These are phyloP conservation scores for Debaryomyces subglobosus DNA, from an alignment of 1,139 yeast genomes.

Conservation along the genomic window DNA sequence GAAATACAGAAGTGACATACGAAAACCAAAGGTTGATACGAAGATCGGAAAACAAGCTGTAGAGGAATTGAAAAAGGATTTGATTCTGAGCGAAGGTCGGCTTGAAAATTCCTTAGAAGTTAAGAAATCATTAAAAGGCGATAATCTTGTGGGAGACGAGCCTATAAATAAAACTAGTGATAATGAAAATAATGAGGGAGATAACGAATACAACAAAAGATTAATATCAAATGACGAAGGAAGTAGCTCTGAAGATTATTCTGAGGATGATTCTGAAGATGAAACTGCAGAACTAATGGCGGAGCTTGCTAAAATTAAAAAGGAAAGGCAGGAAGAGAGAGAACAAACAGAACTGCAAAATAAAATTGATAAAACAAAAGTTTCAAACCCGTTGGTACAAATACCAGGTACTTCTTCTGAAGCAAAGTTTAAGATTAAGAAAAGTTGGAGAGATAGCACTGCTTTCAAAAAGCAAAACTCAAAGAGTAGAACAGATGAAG, in stretches of 20 bases:
- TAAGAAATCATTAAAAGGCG: background rate
- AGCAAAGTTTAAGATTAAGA: constrained; percentile 25
- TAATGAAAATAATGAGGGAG: background rate
- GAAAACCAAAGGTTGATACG: constrained; percentile 23
- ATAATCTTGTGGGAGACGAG: constrained; percentile 3
- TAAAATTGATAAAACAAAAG: constrained; percentile 21
- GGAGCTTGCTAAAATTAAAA: constrained; percentile 58
- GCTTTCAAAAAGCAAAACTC: constrained; percentile 40
- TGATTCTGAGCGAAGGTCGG: constrained; percentile 9
- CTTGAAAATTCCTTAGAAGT: background rate
- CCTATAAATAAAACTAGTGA: background rate
- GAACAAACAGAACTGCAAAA: constrained; percentile 23
- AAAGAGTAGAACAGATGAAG: constrained; percentile 17
- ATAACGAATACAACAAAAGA: background rate
- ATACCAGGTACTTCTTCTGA: constrained; percentile 11
- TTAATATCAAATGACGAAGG: background rate
- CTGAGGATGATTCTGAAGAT: constrained; percentile 25
- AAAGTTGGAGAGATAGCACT: constrained; percentile 61
- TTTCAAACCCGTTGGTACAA: constrained; percentile 49
- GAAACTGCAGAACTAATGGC: constrained; percentile 44
- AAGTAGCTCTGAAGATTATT: constrained; percentile 10
- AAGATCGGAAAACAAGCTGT: constrained; percentile 25
- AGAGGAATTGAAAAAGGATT: constrained; percentile 28
- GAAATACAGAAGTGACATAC: constrained; percentile 55
- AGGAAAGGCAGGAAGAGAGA: constrained; percentile 37